A percentile compares a stretch with the other conserved stretches of the same genome.
Evolutionary conservation across 495 filamentous ascomycete genomes (phyloP).

Genomic region (Penicillium diatomitis): DNA sequence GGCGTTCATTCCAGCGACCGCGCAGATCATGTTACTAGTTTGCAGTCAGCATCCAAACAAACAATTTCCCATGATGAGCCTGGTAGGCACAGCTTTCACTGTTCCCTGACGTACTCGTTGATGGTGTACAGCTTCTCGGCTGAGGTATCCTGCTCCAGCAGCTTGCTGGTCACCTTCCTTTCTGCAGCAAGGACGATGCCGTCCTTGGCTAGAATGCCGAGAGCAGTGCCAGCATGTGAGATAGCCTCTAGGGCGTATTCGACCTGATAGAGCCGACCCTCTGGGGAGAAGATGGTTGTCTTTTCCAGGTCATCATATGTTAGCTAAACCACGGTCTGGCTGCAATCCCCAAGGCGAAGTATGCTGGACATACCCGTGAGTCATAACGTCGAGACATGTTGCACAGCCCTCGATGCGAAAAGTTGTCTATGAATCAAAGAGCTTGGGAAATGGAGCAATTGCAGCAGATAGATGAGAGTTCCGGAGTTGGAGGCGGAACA

Average conservation of each 20-base stretch:
- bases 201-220: constrained; percentile 94
- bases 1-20: constrained; percentile 97
- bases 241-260: constrained; percentile 99
- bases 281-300: constrained; percentile 99
- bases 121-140: constrained; percentile 99
- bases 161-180: constrained; percentile 98
- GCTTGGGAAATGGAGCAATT: background rate
- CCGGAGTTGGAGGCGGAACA: constrained; percentile 10
- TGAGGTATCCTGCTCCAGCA: constrained; percentile 97
- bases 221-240: constrained; percentile 92
- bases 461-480: constrained; percentile 12
- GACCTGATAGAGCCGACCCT: constrained; percentile 96
- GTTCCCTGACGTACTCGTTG: constrained; percentile 66
- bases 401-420: constrained; percentile 11
- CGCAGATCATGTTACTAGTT: constrained; percentile 94
- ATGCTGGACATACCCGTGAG: constrained; percentile 63
- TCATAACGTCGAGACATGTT: constrained; percentile 97
- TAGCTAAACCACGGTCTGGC: constrained; percentile 31
- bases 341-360: constrained; percentile 6
- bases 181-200: constrained; percentile 98
- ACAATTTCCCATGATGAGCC: too few relatives aligned
- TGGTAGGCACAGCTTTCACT: too few relatives aligned
- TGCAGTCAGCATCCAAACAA: too few relatives aligned
- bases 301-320: constrained; percentile 43
- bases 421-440: constrained; percentile 1